Evolutionary conservation across 2,329 filamentous ascomycete genomes (phyloP), one percentile per base, ranked within the genome.

Genomic region (Zelopaecilomyces penicillatus): DNA sequence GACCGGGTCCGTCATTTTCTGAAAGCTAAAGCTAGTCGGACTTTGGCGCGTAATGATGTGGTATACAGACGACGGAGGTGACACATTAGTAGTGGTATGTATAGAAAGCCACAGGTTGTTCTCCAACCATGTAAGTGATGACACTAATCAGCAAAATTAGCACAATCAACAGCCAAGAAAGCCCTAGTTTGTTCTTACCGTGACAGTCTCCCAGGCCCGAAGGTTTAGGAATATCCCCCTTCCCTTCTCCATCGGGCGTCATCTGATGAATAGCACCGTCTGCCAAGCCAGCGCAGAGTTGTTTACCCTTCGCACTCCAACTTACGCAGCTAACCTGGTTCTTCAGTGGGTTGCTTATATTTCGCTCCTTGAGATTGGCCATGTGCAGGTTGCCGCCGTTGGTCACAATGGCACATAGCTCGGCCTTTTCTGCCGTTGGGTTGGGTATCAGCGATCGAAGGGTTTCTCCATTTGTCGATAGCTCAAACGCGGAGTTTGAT

Each of bases 281-380:
- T 5, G 74, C 81, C 54, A 93, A 71, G 11, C 94, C 93, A 53
- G 87, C 90, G 37, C 95, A 83, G 37, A 98, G 71, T 61, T 97
- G 91, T 62, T 95, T 98, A 39, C 93, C 93, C 60, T 83, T 87
- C 49, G 80, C 84, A 63, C 93, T 98, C 93, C 94, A 98, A 45
- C 86, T 83, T 5, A 87, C 76, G 57, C 85, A 93, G 59, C 83
- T 89, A 29, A 95, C 90, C 39, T 85, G 82, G 29, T 76, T 71
- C 57, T 83, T 87, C 51, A 95, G 70, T 1, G 56, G 70, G 51
- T 68, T 75, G 31, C 86, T 87, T 51, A 79, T 80, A 19, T 72
- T 72, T 40, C 76, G 74, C 33, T 82, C 76, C 56, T 84, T 82
- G 48, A 98, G 64, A 61, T 95, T 87, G 6, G 87, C 86, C 64